Conservation (phyloP, 768 basidiomycete species). For the Dendrothele bispora region DNA sequence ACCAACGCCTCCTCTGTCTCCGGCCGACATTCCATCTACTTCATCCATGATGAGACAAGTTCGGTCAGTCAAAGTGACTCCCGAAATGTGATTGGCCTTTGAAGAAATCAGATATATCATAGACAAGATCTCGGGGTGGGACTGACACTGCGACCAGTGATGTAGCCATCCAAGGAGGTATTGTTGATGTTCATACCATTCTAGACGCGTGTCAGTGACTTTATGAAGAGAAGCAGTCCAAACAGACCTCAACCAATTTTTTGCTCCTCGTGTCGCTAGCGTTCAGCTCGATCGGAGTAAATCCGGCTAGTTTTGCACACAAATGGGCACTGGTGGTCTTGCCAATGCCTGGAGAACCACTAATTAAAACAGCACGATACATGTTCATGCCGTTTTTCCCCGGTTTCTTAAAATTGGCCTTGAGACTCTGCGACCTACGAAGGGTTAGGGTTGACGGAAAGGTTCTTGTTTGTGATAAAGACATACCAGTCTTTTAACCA, state of each 20-base stretch:
- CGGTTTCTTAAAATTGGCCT: slow-evolving; percentile 86
- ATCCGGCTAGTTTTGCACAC: slow-evolving; percentile 87
- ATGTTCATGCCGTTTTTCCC: slow-evolving; percentile 83
- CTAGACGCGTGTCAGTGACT: slow-evolving; percentile 35
- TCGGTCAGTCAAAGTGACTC: slow-evolving; percentile 72
- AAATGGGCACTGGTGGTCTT: slow-evolving; percentile 97
- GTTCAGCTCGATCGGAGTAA: slow-evolving; percentile 92
- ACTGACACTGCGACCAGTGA: slow-evolving; percentile 56
- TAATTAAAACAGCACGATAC: slow-evolving; percentile 85
- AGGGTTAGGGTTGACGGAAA: neutral
- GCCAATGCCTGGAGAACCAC: slow-evolving; percentile 94
- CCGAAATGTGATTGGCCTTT: too few relatives aligned
- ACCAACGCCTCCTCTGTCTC: slow-evolving; percentile 95
- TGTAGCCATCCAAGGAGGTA: slow-evolving; percentile 83
- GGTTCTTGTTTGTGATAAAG: neutral
- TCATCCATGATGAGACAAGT: slow-evolving; percentile 98
- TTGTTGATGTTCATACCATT: slow-evolving; percentile 91
- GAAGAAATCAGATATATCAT: too few relatives aligned
- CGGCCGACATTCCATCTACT: slow-evolving; percentile 98
- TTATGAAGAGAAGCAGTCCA: neutral
- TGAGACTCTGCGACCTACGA: slow-evolving; percentile 70
- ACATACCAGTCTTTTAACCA: slow-evolving; percentile 90
- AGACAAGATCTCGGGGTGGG: neutral
- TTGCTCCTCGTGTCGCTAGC: slow-evolving; percentile 96
- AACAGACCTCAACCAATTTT: slow-evolving; percentile 86